Conservation (phyloP, 305 asterid genomes). For the Withania somnifera region DNA sequence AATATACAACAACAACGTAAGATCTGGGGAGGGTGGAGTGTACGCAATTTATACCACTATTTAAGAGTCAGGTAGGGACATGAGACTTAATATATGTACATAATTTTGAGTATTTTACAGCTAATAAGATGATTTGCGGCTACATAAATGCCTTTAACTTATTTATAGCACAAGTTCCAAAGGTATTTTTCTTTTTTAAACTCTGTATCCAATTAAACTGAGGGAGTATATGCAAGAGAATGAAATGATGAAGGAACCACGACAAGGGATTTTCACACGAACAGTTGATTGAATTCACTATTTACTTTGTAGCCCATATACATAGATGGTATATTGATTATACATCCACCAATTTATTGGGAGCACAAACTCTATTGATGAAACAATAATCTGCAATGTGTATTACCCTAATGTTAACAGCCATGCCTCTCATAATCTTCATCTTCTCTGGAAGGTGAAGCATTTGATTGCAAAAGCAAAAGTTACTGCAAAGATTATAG, state of each 20-base stretch:
- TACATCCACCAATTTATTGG: neutral
- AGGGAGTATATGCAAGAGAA: neutral
- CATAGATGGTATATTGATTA: neutral
- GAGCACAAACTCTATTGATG: neutral
- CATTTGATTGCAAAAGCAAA: conserved; percentile 53
- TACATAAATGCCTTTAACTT: neutral
- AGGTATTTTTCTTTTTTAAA: neutral
- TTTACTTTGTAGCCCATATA: neutral
- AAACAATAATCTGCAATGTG: neutral
- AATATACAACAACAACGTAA: too few species aligned
- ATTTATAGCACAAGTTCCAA: neutral
- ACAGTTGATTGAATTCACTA: neutral
- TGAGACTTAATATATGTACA: neutral
- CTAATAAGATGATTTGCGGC: neutral
- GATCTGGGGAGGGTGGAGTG: too few species aligned
- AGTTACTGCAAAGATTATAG: conserved; percentile 42
- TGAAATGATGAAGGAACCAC: neutral
- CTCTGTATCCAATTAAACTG: neutral
- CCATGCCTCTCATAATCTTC: neutral
- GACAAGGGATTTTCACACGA: neutral
- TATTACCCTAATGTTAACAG: neutral
- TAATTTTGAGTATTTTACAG: neutral
- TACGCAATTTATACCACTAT: too few species aligned
- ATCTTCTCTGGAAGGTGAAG: conserved; percentile 72
- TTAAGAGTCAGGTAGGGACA: too few species aligned